Evolutionary conservation across 805 yeast species (phyloP), one percentile per base, ranked within the genome.

Genomic region (Saccharomyces kudriavzevii): DNA sequence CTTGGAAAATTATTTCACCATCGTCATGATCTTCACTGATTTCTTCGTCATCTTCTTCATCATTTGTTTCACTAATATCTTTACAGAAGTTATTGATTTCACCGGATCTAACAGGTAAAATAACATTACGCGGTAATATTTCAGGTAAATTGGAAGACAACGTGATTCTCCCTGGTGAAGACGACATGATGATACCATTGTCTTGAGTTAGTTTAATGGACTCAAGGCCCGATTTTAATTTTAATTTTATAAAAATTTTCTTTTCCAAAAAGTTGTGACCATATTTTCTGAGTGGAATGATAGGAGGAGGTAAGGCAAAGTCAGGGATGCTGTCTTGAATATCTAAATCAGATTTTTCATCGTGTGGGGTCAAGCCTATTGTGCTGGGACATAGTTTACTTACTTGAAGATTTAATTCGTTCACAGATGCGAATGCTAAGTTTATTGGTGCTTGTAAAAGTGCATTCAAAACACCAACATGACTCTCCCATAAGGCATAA

Each of bases 191-290:
- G 14, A 73, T 55, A 29, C 64, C 72, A 45, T 77, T 79, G 54
- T 77, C 78, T 27, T 76, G 71, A 53, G 76, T 72, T 29, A 81
- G 61, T 28, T 69, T 68, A 49, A 78, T 71, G 1, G 82, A 74
- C 46, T 75, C 71, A 49, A 76, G 66, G 8, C 75, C 74, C 54
- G 78, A 51, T 60, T 83, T 82, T 61, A 90, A 84, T 2, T 80
- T 77, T 46, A 94, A 72, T 65, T 91, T 96, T 29, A 94, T 77
- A 57, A 90, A 82, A 4, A 89, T 89, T 68, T 89, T 89, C 66
- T 87, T 88, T 65, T 94, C 98, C 63, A 94, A 72, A 73, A 90
- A 94, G 68, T 89, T 94, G 70, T 94, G 99, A 14, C 99, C 99
- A 66, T 94, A 94, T 62, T 96, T 81, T 62, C 97, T 78, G 52